These are phyloP conservation scores for Pseudoturritis turrita DNA, from an alignment of 345 rosid species.

Conservation along the genomic window DNA sequence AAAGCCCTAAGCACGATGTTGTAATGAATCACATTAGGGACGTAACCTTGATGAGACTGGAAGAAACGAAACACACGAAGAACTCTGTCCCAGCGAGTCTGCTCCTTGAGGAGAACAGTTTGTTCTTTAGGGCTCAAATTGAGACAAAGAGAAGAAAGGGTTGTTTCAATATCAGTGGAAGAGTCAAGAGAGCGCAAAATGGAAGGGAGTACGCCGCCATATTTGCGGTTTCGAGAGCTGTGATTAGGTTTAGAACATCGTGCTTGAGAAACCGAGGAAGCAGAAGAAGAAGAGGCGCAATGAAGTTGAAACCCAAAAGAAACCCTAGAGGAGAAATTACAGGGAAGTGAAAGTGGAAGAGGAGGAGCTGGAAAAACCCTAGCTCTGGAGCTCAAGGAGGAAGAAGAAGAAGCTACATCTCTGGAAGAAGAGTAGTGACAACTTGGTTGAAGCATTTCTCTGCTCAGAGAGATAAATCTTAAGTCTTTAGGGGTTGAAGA, in stretches of 20 bases:
- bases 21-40: slow-evolving; percentile 75
- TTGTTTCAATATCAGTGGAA: slow-evolving; percentile 44
- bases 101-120: slow-evolving; percentile 76
- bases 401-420: slow-evolving; percentile 12
- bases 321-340: slow-evolving; percentile 29
- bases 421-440: slow-evolving; percentile 15
- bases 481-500: background rate
- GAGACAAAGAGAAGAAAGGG: slow-evolving; percentile 47
- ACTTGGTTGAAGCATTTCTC: slow-evolving; percentile 26
- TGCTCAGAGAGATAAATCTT: background rate
- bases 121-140: slow-evolving; percentile 71
- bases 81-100: slow-evolving; percentile 49
- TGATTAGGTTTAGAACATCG: slow-evolving; percentile 31
- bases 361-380: background rate
- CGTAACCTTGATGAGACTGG: slow-evolving; percentile 55
- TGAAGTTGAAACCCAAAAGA: slow-evolving; percentile 47
- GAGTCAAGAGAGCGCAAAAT: slow-evolving; percentile 60
- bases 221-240: slow-evolving; percentile 35
- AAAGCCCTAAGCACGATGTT: slow-evolving; percentile 69
- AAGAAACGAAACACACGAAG: slow-evolving; percentile 70
- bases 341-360: slow-evolving; percentile 13
- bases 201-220: slow-evolving; percentile 58
- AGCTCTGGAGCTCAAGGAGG: slow-evolving; percentile 1
- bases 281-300: slow-evolving; percentile 41
- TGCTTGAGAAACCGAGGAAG: slow-evolving; percentile 33